A percentile compares a stretch with the other conserved stretches of the same genome.
Evolutionary conservation across 768 basidiomycete genomes (phyloP).

Genomic region (Gyrodon lividus): DNA sequence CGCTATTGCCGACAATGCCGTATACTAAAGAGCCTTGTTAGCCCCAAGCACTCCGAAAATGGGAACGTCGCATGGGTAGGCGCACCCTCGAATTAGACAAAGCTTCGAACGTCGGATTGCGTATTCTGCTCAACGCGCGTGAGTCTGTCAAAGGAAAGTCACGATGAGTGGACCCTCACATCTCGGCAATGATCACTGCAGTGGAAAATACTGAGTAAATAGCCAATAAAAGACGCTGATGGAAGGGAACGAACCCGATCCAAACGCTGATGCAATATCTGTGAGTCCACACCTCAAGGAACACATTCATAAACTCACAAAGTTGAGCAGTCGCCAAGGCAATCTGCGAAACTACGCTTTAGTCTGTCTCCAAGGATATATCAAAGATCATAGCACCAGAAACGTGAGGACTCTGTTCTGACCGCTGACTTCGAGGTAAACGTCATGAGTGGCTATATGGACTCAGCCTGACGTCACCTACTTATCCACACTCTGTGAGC

Average conservation of each 20-base stretch:
- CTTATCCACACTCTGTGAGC: too few relatives aligned
- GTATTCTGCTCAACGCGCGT: conserved; percentile 8
- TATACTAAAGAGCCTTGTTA: conserved; percentile 3
- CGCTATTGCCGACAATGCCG: conserved; percentile 6
- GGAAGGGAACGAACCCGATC: conserved; percentile 8
- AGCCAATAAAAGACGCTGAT: background rate
- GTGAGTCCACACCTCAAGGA: background rate
- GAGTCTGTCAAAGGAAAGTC: too few relatives aligned
- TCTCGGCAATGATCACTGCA: background rate
- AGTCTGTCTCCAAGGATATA: background rate
- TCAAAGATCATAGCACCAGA: conserved; percentile 12
- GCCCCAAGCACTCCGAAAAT: background rate
- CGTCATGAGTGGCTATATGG: background rate
- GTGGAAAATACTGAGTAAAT: background rate
- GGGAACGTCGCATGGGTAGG: background rate
- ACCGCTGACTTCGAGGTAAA: conserved; percentile 13
- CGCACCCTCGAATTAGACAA: conserved; percentile 8
- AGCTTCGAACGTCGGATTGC: conserved; percentile 2
- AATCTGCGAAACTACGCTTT: conserved; percentile 3
- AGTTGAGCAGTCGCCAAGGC: conserved; percentile 10
- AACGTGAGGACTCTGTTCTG: conserved; percentile 9
- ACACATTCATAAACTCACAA: conserved; percentile 2
- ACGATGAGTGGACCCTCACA: conserved; percentile 7
- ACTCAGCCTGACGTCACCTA: background rate
- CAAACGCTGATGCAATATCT: conserved; percentile 6